Base-by-base conservation (phyloP, 345 rosid species). In the Gynandropsis gynandra region DNA sequence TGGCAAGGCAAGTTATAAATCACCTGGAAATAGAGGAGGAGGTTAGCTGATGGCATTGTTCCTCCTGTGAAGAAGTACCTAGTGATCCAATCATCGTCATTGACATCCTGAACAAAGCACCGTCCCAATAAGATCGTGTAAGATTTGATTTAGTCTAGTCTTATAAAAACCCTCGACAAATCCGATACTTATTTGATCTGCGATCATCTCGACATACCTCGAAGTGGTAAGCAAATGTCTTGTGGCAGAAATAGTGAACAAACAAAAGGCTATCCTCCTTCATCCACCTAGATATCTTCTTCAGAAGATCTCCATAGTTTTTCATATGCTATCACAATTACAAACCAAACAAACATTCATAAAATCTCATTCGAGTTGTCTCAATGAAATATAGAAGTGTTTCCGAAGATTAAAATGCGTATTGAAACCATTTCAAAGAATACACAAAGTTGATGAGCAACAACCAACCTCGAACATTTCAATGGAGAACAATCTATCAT, bases 391-490 rank as follows among this genome's bases (percentile, higher is more conserved):
- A 52, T 15, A 27, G 31, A 44, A 47, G n/a, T n/a, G n/a, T n/a
- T n/a, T n/a, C n/a, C n/a, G n/a, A n/a, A n/a, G n/a, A n/a, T n/a
- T n/a, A n/a, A n/a, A n/a, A n/a, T n/a, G n/a, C n/a, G n/a, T n/a
- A n/a, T n/a, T n/a, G n/a, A n/a, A n/a, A n/a, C n/a, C n/a, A n/a
- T n/a, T n/a, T n/a, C n/a, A n/a, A n/a, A n/a, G n/a, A n/a, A n/a
- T n/a, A n/a, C n/a, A n/a, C n/a, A n/a, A n/a, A n/a, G n/a, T n/a
- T n/a, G n/a, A n/a, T n/a, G n/a, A n/a, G n/a, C n/a, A n/a, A n/a
- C n/a, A n/a, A n/a, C n/a, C 17, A 42, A 86, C 97, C 89, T 89
- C 95, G 43, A 89, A 86, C 95, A 86, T 89, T 68, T 70, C 94
- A 4, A 89, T 86, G 38, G 94, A 89, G 63, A 65, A 76, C 60